These are phyloP conservation scores for Pythium chondricola DNA, from an alignment of 352 stramenopile genomes.

Conservation along the genomic window DNA sequence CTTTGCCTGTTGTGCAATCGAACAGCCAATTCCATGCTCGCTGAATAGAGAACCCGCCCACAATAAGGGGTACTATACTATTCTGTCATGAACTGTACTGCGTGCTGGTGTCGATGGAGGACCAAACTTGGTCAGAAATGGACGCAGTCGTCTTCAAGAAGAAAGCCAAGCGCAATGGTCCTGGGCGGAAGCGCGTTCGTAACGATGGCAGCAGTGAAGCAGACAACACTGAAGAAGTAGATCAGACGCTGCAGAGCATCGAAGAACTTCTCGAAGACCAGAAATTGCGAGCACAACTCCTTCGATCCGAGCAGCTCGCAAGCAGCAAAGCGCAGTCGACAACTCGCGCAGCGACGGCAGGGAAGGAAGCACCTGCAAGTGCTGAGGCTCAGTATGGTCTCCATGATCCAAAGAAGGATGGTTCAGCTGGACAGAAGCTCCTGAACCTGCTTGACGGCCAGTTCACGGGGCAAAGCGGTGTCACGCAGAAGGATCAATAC, in stretches of 20 bases:
- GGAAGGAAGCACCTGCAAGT: background rate
- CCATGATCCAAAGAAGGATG: slow-evolving; percentile 72
- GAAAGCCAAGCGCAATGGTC: slow-evolving; percentile 28
- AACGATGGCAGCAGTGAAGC: slow-evolving; percentile 14
- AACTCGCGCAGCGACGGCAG: slow-evolving; percentile 11
- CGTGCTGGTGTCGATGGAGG: too few relatives aligned
- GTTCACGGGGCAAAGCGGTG: slow-evolving; percentile 67
- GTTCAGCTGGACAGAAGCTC: slow-evolving; percentile 59
- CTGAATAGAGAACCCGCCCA: too few relatives aligned
- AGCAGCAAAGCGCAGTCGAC: too few relatives aligned
- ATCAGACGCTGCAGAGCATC: slow-evolving; percentile 43
- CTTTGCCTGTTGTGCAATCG: background rate
- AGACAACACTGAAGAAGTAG: slow-evolving; percentile 5
- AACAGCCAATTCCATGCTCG: background rate
- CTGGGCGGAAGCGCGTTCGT: slow-evolving; percentile 34
- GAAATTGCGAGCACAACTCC: slow-evolving; percentile 38
- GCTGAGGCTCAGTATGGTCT: slow-evolving; percentile 41
- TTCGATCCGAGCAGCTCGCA: slow-evolving; percentile 28
- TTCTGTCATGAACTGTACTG: too few relatives aligned
- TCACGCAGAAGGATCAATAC: slow-evolving; percentile 60
- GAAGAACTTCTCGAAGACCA: slow-evolving; percentile 72
- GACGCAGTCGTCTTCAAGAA: slow-evolving; percentile 55
- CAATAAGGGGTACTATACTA: too few relatives aligned
- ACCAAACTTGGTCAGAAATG: slow-evolving; percentile 4
- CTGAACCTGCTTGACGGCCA: slow-evolving; percentile 68